Percentiles rank a stretch among this genome's conserved stretches.
These are phyloP conservation scores for Lavandula angustifolia DNA, from an alignment of 257 asterid species.

Conservation along the genomic window DNA sequence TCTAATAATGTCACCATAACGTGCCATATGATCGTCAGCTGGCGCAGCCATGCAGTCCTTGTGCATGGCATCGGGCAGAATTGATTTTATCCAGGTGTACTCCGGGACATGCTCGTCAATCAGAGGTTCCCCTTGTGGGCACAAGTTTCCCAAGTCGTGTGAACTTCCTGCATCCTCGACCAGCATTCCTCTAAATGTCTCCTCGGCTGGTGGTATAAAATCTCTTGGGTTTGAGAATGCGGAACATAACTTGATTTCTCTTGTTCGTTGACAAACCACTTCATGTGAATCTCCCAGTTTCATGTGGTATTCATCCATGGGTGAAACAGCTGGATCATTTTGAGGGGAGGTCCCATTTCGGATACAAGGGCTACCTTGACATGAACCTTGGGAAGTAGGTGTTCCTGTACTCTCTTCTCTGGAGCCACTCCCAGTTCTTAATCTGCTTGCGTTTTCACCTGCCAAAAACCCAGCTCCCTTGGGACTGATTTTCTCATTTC, in stretches of 20 bases:
- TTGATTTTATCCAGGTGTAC: slow-evolving; percentile 59
- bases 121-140: slow-evolving; percentile 49
- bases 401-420: slow-evolving; percentile 80
- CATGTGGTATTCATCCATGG: slow-evolving; percentile 34
- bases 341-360: slow-evolving; percentile 50
- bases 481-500: slow-evolving; percentile 33
- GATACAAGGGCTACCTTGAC: slow-evolving; percentile 61
- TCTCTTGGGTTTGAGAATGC: slow-evolving; percentile 48
- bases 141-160: slow-evolving; percentile 66
- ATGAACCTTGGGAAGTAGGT: slow-evolving; percentile 81
- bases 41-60: slow-evolving; percentile 43
- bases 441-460: slow-evolving; percentile 37
- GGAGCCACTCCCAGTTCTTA: slow-evolving; percentile 67
- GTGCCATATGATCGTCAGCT: slow-evolving; percentile 44
- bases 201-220: slow-evolving; percentile 36
- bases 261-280: slow-evolving; percentile 34
- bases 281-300: slow-evolving; percentile 4
- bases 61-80: slow-evolving; percentile 35
- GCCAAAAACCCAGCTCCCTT: slow-evolving; percentile 9
- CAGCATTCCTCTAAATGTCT: slow-evolving; percentile 62
- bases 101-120: slow-evolving; percentile 52
- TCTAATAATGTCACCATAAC: too few relatives aligned
- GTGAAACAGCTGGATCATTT: slow-evolving; percentile 41
- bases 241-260: slow-evolving; percentile 46
- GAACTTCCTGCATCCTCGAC: slow-evolving; percentile 83